phyloP scores from a whole-genome alignment of 129 eudicot species.

The Saussurea involucrata region DNA sequence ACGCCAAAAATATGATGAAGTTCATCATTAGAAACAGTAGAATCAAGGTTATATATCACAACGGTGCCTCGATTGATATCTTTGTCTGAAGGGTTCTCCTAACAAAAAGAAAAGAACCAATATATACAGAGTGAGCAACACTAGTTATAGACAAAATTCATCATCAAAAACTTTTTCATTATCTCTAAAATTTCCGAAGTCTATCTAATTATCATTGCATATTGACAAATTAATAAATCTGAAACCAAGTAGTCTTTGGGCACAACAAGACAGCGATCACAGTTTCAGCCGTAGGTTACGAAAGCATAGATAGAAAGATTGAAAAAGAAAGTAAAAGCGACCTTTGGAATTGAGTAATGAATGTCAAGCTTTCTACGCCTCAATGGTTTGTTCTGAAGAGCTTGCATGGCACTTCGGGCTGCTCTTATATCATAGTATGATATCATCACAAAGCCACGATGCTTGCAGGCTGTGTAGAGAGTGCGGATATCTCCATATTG shows the following conservation, averaged over 20 bases:
- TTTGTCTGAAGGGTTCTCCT: constrained; percentile 71
- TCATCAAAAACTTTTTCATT: too few species aligned
- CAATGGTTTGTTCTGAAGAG: constrained; percentile 76
- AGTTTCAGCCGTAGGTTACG: background rate
- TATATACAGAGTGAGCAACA: constrained; percentile 1
- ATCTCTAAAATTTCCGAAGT: background rate
- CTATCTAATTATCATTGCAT: background rate
- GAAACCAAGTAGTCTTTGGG: constrained; percentile 10
- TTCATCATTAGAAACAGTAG: constrained; percentile 68
- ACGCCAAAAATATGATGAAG: constrained; percentile 66
- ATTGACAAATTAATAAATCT: background rate
- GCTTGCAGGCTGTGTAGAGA: constrained; percentile 88
- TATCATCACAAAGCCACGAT: constrained; percentile 91
- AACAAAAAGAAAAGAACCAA: constrained; percentile 7
- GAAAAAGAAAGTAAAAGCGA: constrained; percentile 18
- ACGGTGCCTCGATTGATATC: constrained; percentile 79
- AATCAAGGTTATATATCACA: constrained; percentile 66
- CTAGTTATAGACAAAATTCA: background rate
- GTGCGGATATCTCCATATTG: constrained; percentile 90
- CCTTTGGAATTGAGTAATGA: constrained; percentile 90
- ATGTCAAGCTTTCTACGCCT: constrained; percentile 80
- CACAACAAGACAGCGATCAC: background rate
- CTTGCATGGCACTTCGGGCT: constrained; percentile 82
- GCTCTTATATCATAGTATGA: constrained; percentile 95
- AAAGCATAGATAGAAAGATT: constrained; percentile 11